These are phyloP conservation scores for Sugiyamaella japonica DNA, from an alignment of 1,139 yeast species.

Conservation along the genomic window DNA sequence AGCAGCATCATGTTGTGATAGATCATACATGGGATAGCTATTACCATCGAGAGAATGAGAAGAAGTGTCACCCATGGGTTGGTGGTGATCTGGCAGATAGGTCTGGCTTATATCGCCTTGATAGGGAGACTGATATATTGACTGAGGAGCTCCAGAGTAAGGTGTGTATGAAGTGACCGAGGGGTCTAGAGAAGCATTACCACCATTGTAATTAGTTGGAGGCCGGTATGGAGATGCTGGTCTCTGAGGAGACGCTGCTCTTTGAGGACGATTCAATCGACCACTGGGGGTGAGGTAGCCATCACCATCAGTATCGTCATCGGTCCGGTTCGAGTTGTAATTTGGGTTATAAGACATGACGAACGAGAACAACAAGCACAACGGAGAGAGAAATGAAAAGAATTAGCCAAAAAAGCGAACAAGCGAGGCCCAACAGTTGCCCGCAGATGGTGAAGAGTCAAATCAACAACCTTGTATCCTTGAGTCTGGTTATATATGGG, in stretches of 20 bases:
- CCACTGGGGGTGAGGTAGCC: constrained; percentile 1
- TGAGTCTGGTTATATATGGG: too few relatives aligned
- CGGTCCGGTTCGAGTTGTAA: neutral
- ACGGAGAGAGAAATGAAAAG: neutral
- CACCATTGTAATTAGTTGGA: neutral
- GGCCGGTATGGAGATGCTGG: constrained; percentile 16
- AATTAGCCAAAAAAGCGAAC: neutral
- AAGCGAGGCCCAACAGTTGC: too few relatives aligned
- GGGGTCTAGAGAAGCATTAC: constrained; percentile 21
- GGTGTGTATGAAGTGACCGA: constrained; percentile 23
- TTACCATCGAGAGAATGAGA: constrained; percentile 3
- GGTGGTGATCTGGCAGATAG: constrained; percentile 4
- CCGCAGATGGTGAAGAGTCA: too few relatives aligned
- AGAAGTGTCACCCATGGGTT: neutral
- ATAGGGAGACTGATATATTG: constrained; percentile 9
- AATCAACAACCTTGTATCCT: too few relatives aligned
- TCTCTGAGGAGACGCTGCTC: constrained; percentile 15
- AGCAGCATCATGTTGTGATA: constrained; percentile 26
- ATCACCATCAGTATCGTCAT: neutral
- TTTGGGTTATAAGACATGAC: constrained; percentile 12
- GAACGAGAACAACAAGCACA: neutral
- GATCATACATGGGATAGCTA: constrained; percentile 30
- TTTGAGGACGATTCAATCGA: constrained; percentile 6
- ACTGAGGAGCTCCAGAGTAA: constrained; percentile 17
- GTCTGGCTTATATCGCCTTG: constrained; percentile 10